phyloP scores from a whole-genome alignment of 148 eudicot genomes.

The Pouteria glomerata region DNA sequence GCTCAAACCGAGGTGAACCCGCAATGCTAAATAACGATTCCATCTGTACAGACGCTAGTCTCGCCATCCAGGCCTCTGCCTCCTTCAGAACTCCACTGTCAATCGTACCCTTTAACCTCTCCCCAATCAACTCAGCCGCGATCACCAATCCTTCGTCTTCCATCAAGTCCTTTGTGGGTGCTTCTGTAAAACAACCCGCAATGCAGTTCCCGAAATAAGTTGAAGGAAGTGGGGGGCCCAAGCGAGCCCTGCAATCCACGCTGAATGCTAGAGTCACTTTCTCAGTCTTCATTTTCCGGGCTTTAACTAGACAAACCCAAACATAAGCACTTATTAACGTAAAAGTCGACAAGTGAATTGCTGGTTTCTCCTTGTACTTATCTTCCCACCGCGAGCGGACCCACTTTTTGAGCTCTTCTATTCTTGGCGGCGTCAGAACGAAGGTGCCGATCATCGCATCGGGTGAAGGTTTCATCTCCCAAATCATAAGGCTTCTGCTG shows the following conservation, averaged over 20 bases:
- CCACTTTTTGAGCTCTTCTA: constrained; percentile 6
- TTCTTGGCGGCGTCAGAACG: not conserved
- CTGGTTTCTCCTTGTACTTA: not conserved
- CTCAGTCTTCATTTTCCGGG: not conserved
- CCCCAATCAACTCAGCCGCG: not conserved
- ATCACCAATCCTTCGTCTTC: constrained; percentile 9
- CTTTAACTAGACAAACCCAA: constrained; percentile 16
- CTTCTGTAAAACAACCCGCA: not conserved
- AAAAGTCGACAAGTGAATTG: not conserved
- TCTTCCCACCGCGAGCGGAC: not conserved
- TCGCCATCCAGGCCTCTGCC: not conserved
- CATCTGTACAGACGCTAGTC: not conserved
- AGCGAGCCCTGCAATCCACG: constrained; percentile 16
- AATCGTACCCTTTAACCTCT: not conserved
- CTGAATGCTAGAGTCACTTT: not conserved
- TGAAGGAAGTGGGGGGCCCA: too few relatives aligned
- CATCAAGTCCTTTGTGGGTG: not conserved
- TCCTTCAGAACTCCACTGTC: not conserved
- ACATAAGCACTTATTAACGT: not conserved
- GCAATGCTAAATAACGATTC: not conserved
- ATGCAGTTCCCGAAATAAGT: constrained; percentile 18
- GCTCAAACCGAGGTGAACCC: constrained; percentile 16
- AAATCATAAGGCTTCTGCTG: not conserved
- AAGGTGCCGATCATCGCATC: constrained; percentile 12
- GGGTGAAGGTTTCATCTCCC: constrained; percentile 1